These are phyloP conservation scores for Pythium sp. DNA, from an alignment of 352 stramenopile species.

Conservation along the genomic window DNA sequence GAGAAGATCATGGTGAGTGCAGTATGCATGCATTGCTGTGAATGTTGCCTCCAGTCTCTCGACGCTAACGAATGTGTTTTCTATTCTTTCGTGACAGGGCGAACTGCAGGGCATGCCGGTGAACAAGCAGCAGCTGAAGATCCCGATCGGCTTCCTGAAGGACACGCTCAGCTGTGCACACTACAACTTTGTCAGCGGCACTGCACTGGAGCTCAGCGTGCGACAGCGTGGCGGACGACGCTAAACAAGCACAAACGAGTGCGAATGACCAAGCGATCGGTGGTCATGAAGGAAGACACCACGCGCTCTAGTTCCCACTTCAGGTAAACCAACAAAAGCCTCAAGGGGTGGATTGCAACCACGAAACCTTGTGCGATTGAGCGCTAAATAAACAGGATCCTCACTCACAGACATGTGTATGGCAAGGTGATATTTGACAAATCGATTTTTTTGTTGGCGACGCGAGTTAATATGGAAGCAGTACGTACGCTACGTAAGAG, in stretches of 20 bases:
- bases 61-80: not conserved
- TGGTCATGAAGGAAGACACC: not conserved
- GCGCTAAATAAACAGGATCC: not conserved
- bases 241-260: constrained; percentile 22
- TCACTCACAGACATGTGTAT: not conserved
- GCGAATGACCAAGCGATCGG: not conserved
- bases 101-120: constrained; percentile 90
- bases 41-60: not conserved
- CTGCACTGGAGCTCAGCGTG: constrained; percentile 70
- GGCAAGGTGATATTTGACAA: not conserved
- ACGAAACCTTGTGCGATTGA: too few species aligned
- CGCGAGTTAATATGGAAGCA: too few species aligned
- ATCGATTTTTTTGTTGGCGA: not conserved
- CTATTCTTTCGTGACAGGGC: constrained; percentile 23
- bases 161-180: constrained; percentile 76
- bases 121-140: constrained; percentile 97
- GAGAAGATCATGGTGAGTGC: constrained; percentile 71
- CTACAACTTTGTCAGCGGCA: constrained; percentile 85
- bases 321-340: not conserved
- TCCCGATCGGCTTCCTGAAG: constrained; percentile 91
- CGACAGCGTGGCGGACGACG: constrained; percentile 73
- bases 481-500: too few species aligned
- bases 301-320: not conserved
- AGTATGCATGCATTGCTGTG: not conserved
- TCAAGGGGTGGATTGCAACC: not conserved